phyloP scores from a whole-genome alignment of 2,329 filamentous ascomycete species.

The Arthroderma sp. region DNA sequence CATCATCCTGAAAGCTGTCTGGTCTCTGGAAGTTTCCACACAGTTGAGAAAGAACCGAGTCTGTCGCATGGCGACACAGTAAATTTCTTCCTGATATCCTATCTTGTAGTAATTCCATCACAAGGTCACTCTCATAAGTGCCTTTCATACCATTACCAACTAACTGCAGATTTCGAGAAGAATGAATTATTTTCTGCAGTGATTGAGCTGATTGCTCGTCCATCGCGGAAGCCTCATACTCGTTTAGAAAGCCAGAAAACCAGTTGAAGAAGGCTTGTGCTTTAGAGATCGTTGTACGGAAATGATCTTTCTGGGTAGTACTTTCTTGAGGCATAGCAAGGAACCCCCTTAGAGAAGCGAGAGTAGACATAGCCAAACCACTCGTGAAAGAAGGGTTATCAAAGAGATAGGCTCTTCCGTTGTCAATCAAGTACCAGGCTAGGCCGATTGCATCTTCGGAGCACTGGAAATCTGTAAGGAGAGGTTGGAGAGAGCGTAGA shows the following conservation, averaged over 20 bases:
- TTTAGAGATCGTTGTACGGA: conserved; percentile 61
- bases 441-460: conserved; percentile 83
- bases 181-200: conserved; percentile 54
- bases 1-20: conserved; percentile 45
- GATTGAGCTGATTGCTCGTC: conserved; percentile 38
- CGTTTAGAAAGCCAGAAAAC: conserved; percentile 56
- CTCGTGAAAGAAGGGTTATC: conserved; percentile 62
- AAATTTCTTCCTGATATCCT: conserved; percentile 48
- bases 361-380: conserved; percentile 63
- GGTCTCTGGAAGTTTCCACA: conserved; percentile 61
- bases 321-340: conserved; percentile 61
- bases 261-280: conserved; percentile 64
- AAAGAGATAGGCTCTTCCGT: conserved; percentile 51
- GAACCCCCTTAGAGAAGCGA: conserved; percentile 67
- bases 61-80: conserved; percentile 54
- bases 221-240: conserved; percentile 44
- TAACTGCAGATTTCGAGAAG: conserved; percentile 53
- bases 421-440: conserved; percentile 65
- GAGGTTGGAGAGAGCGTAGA: conserved; percentile 63
- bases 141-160: conserved; percentile 56
- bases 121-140: conserved; percentile 63
- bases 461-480: conserved; percentile 71
- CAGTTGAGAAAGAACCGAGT: conserved; percentile 37
- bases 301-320: conserved; percentile 74
- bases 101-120: conserved; percentile 70